Conservation (phyloP, 768 basidiomycete species). For the Russula virescens region DNA sequence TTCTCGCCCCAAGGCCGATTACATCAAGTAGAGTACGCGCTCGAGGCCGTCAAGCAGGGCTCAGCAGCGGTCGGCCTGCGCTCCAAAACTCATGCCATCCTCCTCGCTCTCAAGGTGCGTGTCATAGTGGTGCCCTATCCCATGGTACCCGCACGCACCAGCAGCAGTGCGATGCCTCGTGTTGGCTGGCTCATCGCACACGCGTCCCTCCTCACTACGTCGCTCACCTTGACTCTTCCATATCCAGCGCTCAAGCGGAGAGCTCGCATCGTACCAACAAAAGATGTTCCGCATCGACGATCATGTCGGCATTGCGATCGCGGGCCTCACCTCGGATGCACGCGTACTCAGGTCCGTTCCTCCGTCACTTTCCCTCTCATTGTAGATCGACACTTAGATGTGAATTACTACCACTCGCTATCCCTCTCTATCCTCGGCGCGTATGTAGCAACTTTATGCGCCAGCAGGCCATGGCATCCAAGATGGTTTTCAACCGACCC, state of each 20-base stretch:
- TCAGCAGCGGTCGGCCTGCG: conserved; percentile 97
- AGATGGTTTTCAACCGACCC: conserved; percentile 93
- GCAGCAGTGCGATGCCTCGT: too few species aligned
- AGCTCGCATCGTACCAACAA: conserved; percentile 98
- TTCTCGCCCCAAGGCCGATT: conserved; percentile 95
- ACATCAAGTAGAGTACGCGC: conserved; percentile 97
- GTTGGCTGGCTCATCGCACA: background rate
- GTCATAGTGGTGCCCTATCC: background rate
- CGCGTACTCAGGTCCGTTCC: conserved; percentile 81
- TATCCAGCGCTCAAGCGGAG: conserved; percentile 92
- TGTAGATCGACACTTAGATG: background rate
- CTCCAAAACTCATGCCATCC: conserved; percentile 90
- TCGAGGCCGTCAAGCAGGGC: conserved; percentile 99
- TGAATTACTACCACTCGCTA: background rate
- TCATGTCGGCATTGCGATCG: conserved; percentile 98
- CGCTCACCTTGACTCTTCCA: background rate
- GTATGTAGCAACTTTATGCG: conserved; percentile 91
- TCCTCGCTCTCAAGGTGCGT: conserved; percentile 86
- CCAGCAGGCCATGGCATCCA: conserved; percentile 92
- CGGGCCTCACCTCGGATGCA: conserved; percentile 97
- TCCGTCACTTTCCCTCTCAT: background rate
- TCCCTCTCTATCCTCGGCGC: too few species aligned
- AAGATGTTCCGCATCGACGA: conserved; percentile 99
- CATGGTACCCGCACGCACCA: too few species aligned
- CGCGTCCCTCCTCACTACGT: background rate